Evolutionary conservation across 176 grass and related monocot genomes (phyloP).

Genomic region (Oropetium thomaeum): DNA sequence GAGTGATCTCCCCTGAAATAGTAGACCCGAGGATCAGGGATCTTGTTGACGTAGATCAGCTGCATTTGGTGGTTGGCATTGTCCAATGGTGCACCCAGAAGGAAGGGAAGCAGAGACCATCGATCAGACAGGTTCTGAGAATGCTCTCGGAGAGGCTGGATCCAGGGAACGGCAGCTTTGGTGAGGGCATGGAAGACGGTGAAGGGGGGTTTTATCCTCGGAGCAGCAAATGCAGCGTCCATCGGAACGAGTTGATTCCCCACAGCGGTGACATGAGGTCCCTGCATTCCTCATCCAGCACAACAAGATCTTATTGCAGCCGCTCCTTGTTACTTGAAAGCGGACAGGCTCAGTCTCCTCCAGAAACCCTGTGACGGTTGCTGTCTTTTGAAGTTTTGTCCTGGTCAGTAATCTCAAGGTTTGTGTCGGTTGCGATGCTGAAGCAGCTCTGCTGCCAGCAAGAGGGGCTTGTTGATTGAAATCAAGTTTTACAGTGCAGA

Average conservation of each 20-base stretch:
- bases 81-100: conserved; percentile 76
- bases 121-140: conserved; percentile 86
- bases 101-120: conserved; percentile 72
- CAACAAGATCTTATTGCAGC: conserved; percentile 89
- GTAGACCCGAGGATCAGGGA: conserved; percentile 53
- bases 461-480: neutral
- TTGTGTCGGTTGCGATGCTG: neutral
- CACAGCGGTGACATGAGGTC: conserved; percentile 57
- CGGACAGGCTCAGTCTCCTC: conserved; percentile 76
- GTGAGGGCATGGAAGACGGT: conserved; percentile 58
- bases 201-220: conserved; percentile 37
- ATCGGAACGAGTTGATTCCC: conserved; percentile 53
- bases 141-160: conserved; percentile 81
- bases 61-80: conserved; percentile 65
- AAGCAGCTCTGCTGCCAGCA: neutral
- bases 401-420: neutral
- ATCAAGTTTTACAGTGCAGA: neutral
- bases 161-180: conserved; percentile 54
- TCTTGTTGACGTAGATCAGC: conserved; percentile 59
- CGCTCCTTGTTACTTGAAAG: conserved; percentile 78
- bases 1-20: conserved; percentile 49
- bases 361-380: conserved; percentile 53
- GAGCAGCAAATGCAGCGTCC: conserved; percentile 32
- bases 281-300: conserved; percentile 85
- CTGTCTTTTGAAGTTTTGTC: neutral